Percentiles rank a stretch among this genome's conserved stretches.
Evolutionary conservation across 306 rosid species (phyloP).

Genomic region (Comarum palustre): DNA sequence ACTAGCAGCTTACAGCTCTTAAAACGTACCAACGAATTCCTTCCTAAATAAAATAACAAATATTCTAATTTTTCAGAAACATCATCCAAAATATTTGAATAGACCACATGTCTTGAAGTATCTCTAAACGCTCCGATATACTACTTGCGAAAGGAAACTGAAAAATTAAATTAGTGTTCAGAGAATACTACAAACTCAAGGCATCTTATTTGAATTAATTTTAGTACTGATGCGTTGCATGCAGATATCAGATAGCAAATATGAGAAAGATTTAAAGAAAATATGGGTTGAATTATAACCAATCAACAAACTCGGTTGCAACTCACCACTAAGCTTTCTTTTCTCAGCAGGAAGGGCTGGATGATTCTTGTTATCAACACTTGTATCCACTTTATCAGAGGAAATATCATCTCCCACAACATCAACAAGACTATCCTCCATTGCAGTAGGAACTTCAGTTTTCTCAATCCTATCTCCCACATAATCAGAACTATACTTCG

Average conservation of each 20-base stretch:
- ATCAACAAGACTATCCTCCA: conserved; percentile 41
- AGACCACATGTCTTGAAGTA: not conserved
- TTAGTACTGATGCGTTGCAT: not conserved
- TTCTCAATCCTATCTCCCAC: conserved; percentile 45
- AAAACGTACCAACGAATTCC: not conserved
- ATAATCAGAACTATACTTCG: conserved; percentile 56
- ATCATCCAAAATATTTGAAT: not conserved
- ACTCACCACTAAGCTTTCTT: conserved; percentile 82
- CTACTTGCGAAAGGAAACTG: not conserved
- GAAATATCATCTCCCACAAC: conserved; percentile 50
- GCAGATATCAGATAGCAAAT: not conserved
- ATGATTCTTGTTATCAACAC: conserved; percentile 46
- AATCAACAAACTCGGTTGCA: conserved; percentile 9
- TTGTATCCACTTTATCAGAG: conserved; percentile 43
- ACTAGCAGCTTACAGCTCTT: not conserved
- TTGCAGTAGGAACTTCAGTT: conserved; percentile 41
- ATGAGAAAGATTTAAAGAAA: not conserved
- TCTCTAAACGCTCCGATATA: not conserved
- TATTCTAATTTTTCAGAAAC: not conserved
- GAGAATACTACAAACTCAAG: not conserved
- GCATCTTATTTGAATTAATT: not conserved
- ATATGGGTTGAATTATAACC: not conserved
- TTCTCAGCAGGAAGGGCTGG: conserved; percentile 53
- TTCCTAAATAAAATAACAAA: not conserved
- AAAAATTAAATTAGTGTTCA: not conserved